Conservation (phyloP, 2,329 filamentous ascomycete genomes). For the Sporothrix humicola region DNA sequence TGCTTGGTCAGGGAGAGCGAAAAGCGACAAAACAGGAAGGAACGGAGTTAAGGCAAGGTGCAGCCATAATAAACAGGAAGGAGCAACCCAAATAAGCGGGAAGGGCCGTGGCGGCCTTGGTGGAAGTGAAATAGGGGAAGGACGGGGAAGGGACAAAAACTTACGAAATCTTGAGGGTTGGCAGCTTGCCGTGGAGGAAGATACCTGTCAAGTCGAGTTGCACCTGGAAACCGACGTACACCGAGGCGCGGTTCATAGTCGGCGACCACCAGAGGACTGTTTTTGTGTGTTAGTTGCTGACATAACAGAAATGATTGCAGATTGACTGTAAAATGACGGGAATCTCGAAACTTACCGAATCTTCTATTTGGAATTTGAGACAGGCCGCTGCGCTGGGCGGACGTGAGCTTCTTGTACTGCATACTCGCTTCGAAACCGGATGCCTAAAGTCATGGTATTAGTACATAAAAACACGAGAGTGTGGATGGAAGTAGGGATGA, state of each 20-base stretch:
- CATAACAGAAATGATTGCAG: no score
- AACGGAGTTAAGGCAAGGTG: no score
- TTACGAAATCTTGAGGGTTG: constrained; percentile 88
- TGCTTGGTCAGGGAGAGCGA: no score
- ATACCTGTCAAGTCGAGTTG: constrained; percentile 97
- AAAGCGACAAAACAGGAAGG: no score
- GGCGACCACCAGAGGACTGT: constrained; percentile 89
- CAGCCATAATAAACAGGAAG: not conserved
- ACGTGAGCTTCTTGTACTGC: constrained; percentile 99
- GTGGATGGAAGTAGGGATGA: no score
- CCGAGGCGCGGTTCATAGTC: constrained; percentile 93
- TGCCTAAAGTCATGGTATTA: constrained; percentile 50
- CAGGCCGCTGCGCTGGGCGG: constrained; percentile 93
- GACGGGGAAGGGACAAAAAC: not conserved
- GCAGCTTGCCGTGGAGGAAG: constrained; percentile 98
- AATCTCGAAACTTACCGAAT: constrained; percentile 58
- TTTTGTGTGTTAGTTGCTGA: no score
- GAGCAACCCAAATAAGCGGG: not conserved
- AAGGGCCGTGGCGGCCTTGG: not conserved
- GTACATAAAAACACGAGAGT: constrained; percentile 49
- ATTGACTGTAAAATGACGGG: no score
- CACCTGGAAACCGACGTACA: constrained; percentile 99
- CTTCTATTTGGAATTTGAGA: constrained; percentile 94
- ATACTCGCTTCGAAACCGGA: constrained; percentile 66
- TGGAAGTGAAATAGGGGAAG: not conserved